Base-by-base conservation (phyloP, 2,329 filamentous ascomycete genomes). In the Dactylonectria macrodidyma region DNA sequence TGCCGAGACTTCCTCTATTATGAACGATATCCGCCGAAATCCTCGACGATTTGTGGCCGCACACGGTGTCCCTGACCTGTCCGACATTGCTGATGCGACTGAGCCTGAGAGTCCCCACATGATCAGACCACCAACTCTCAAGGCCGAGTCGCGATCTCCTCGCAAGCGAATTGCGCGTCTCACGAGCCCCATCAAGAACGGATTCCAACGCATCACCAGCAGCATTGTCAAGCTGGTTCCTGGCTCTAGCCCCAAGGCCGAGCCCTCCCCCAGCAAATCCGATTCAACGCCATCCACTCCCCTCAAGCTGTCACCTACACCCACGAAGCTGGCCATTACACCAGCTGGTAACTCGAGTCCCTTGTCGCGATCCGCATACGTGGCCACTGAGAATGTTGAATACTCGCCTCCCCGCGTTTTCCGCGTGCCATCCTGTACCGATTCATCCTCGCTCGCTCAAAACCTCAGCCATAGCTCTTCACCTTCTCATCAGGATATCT, bases 181-280 rank as follows among this genome's bases (percentile, higher is more conserved):
- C 12, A 69, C 71, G 2, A 77, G 67, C 48, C 77, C 77, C 7
- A 66, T 79, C 57, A 76, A 75, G 71, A 70, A 58, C 50, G 69
- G 68, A 9, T 59, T 75, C 22, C 71, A 67, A 36, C 78, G 76
- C 26, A 62, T 81, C 56, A 75, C 71, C n/a, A 73, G 76, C 38
- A 74, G 71, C 3, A 73, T 80, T 26, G 68, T 80, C 63, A 75
- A 73, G 62, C 71, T 81, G 48, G 26, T 73, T n/a, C 79, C 79
- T 14, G 68, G 66, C 8, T 41, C 71, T 4, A 73, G 66, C 46
- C 73, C 74, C 58, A 73, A 67, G 62, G 67, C 62, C 7, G 66
- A 73, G 58, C 72, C 77, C 6, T 81, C 79, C 36, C 79, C 79
- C 10, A 75, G 62, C 50, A 81, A 81, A 69, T 76, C 77, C 3